These are phyloP conservation scores for Hydnum rufescens DNA, from an alignment of 768 basidiomycete species.

Conservation along the genomic window DNA sequence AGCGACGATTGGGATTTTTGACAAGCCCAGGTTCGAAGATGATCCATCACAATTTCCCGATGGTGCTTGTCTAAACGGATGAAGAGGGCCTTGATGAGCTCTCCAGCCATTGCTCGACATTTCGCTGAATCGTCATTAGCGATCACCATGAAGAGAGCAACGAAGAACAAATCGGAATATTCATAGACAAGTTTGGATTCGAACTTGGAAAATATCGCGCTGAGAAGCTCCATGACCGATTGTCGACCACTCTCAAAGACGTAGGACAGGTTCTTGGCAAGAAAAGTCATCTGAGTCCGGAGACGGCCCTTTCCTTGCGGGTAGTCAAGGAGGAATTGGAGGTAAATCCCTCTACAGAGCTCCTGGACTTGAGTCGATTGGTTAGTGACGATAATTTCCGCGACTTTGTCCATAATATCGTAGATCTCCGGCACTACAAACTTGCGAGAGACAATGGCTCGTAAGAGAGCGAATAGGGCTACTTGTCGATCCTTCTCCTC, in stretches of 20 bases:
- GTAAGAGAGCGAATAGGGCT: conserved; percentile 70
- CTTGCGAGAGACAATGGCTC: conserved; percentile 76
- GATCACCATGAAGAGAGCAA: conserved; percentile 76
- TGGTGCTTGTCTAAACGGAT: conserved; percentile 41
- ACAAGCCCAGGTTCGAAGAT: conserved; percentile 61
- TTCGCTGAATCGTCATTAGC: conserved; percentile 86
- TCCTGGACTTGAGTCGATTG: conserved; percentile 86
- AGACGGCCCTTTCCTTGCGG: conserved; percentile 88
- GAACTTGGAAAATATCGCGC: conserved; percentile 70
- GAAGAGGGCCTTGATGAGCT: conserved; percentile 62
- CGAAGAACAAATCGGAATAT: conserved; percentile 75
- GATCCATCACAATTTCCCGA: conserved; percentile 36
- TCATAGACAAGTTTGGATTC: conserved; percentile 51
- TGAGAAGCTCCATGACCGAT: conserved; percentile 88
- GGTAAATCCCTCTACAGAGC: conserved; percentile 65
- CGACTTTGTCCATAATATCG: conserved; percentile 85
- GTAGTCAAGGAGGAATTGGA: conserved; percentile 93
- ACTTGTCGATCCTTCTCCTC: conserved; percentile 77
- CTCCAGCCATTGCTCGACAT: conserved; percentile 76
- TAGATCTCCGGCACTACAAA: conserved; percentile 94
- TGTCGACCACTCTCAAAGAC: conserved; percentile 73
- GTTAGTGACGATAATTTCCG: conserved; percentile 81
- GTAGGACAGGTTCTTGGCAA: conserved; percentile 84
- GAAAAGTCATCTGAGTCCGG: conserved; percentile 70
- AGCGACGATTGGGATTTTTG: conserved; percentile 42